phyloP scores from a whole-genome alignment of 306 rosid genomes.

The Begonia masoniana region DNA sequence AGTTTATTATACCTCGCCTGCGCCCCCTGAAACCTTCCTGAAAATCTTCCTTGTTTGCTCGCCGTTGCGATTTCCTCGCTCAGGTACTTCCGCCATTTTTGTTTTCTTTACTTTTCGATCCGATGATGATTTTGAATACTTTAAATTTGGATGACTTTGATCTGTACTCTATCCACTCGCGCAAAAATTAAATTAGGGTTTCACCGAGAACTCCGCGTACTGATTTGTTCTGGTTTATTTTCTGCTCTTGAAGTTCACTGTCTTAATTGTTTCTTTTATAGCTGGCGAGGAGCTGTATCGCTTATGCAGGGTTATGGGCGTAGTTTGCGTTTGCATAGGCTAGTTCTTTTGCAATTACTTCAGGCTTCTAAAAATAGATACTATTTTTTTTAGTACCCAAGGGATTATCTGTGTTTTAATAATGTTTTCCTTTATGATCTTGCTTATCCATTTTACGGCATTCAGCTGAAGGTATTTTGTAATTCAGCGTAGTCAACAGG shows the following conservation, averaged over 20 bases:
- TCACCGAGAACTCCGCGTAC: background rate
- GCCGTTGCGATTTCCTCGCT: slow-evolving; percentile 1
- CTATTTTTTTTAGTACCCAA: background rate
- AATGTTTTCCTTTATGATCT: background rate
- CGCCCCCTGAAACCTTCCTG: slow-evolving; percentile 11
- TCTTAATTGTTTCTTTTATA: background rate
- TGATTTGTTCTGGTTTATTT: background rate
- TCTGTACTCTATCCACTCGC: background rate
- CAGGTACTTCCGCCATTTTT: slow-evolving; percentile 5
- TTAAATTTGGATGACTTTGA: slow-evolving; percentile 5
- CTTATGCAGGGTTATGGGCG: background rate
- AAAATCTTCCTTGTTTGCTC: slow-evolving; percentile 2
- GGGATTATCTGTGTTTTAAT: background rate
- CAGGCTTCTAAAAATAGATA: background rate
- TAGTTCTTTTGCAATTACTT: background rate
- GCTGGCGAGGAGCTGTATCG: background rate
- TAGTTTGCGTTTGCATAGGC: background rate
- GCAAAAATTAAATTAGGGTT: slow-evolving; percentile 1
- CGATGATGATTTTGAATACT: background rate
- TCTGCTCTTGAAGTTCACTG: background rate
- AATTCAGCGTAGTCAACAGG: too few relatives aligned
- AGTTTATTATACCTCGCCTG: background rate
- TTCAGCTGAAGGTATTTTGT: too few relatives aligned
- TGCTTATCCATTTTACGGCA: too few relatives aligned
- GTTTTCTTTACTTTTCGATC: background rate